Evolutionary conservation across 2,329 filamentous ascomycete genomes (phyloP).

Genomic region (Venturia aucupariae): DNA sequence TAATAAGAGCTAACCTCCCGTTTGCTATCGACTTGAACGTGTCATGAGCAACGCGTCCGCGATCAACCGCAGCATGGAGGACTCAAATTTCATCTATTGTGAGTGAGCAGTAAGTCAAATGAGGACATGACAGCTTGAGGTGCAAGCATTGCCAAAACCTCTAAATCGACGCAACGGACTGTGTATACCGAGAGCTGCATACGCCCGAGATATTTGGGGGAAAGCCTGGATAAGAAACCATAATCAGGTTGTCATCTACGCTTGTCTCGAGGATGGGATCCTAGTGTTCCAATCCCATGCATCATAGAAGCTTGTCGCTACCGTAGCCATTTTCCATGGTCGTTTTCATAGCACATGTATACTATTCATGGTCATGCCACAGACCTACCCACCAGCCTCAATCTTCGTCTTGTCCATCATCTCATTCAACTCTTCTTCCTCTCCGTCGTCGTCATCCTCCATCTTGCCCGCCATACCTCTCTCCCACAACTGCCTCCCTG

Average conservation of each 20-base stretch:
- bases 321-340: not conserved
- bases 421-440: constrained; percentile 43
- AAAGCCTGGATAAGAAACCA: not conserved
- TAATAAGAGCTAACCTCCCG: too few relatives aligned
- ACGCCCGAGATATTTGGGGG: not conserved
- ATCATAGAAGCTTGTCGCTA: not conserved
- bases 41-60: too few relatives aligned
- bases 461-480: constrained; percentile 48
- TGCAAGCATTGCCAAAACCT: too few relatives aligned
- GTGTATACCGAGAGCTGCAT: not conserved
- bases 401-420: constrained; percentile 29
- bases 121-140: not conserved
- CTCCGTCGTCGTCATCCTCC: constrained; percentile 59
- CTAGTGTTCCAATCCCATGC: not conserved
- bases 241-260: too few relatives aligned
- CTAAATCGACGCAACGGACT: too few relatives aligned
- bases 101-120: not conserved
- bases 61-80: too few relatives aligned
- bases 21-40: too few relatives aligned
- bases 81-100: not conserved
- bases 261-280: too few relatives aligned
- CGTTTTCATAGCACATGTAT: not conserved
- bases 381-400: constrained; percentile 34
- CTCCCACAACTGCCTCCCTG: constrained; percentile 45
- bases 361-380: not conserved